Evolutionary conservation across 2,329 filamentous ascomycete species (phyloP).

Genomic region (Knoxdaviesia capensis): DNA sequence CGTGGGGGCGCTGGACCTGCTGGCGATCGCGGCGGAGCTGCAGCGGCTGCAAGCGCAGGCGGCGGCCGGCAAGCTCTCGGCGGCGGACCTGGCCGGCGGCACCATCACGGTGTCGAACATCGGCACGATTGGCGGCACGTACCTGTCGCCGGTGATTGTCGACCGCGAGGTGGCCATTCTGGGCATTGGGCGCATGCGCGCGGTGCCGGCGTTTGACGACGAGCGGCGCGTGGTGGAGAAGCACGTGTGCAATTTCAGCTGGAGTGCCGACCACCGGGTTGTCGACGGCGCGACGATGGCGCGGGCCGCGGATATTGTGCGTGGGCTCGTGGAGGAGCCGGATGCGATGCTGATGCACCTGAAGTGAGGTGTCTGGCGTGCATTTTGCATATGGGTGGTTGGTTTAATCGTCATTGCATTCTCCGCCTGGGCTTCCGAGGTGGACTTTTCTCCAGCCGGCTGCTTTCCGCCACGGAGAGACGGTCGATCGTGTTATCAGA

Average conservation of each 20-base stretch:
- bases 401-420: no score
- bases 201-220: constrained; percentile 59
- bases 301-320: constrained; percentile 66
- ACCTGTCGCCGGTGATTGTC: constrained; percentile 79
- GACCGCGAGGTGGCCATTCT: constrained; percentile 82
- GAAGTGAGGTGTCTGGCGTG: constrained; percentile 25
- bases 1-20: constrained; percentile 56
- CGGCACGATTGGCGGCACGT: constrained; percentile 82
- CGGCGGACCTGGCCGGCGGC: constrained; percentile 60
- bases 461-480: no score
- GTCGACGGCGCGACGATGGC: constrained; percentile 93
- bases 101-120: constrained; percentile 97
- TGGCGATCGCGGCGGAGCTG: constrained; percentile 61
- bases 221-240: constrained; percentile 44
- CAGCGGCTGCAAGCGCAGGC: constrained; percentile 53
- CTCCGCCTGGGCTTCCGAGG: no score
- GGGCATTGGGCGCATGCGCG: constrained; percentile 63
- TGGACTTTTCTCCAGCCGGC: no score
- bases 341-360: constrained; percentile 74
- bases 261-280: constrained; percentile 88
- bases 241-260: constrained; percentile 79
- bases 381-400: no score
- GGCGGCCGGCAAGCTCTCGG: constrained; percentile 50
- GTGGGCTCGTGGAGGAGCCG: constrained; percentile 60
- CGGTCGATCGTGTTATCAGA: no score